Base-by-base conservation (phyloP, 305 asterid genomes). In the Plantago coronopus region DNA sequence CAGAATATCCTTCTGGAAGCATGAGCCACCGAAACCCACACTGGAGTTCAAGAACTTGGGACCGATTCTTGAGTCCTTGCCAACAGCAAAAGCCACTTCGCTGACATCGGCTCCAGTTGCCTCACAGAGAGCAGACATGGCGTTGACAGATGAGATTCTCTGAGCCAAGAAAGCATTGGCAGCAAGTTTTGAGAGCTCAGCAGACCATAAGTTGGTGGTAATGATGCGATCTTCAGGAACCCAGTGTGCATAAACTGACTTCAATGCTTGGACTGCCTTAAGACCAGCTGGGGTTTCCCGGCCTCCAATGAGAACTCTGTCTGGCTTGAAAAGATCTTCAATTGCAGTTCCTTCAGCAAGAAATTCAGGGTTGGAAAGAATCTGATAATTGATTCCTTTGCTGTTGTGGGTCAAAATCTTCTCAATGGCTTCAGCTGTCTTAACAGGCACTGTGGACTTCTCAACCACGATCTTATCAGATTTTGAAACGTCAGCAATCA, bases 271-370 rank as follows among this genome's bases (percentile, higher is more conserved):
- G 61, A 88, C 85, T 19, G 96, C 95, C 79, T 83, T 86, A 53
- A 64, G 68, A 61, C 96, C 96, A 61, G 69, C 95, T 9, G 88
- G 93, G 71, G 96, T 86, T 74, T 88, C 94, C 76, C 96, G 65
- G 58, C 96, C 96, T 71, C 96, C 96, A 20, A 88, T 88, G 25
- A 88, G 90, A 48, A 88, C 96, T 63, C 96, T 74, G 64, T 88
- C 96, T 4, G 96, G 96, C 23, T 83, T 76, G 68, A 83, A 78
- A 57, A 88, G 96, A 65, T 88, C 96, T 56, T 78, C 55, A 19
- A 88, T 88, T 64, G 96, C 96, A 21, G 96, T 88, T 1, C 96
- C 96, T 75, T 88, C 96, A 0, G 96, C 96, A 62, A 88, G 90
- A 70, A 88, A 88, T 54, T 88, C 96, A 0, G 96, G 96, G 74